A percentile compares a stretch with the other conserved stretches of the same genome.
Evolutionary conservation across 495 filamentous ascomycete genomes (phyloP).

Genomic region (Sporormia fimetaria): DNA sequence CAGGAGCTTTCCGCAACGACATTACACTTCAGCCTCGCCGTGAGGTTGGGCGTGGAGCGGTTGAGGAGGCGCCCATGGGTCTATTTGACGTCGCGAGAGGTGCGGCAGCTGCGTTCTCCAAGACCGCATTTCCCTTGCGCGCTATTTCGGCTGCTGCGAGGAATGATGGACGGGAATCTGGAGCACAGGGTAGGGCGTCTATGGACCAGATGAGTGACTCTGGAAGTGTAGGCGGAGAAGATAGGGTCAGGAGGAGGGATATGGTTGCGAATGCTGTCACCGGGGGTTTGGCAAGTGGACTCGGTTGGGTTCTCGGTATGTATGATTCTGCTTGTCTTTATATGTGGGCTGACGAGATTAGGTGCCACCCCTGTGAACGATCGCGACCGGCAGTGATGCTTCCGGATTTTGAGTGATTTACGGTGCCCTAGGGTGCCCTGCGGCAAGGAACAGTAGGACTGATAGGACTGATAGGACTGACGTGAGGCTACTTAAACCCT

Average conservation of each 20-base stretch:
- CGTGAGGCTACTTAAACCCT: too few relatives aligned
- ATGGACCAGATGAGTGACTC: conserved; percentile 20
- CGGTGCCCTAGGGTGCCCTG: too few relatives aligned
- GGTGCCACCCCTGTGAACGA: conserved; percentile 13
- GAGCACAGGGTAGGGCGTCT: conserved; percentile 2
- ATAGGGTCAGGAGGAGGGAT: conserved; percentile 35
- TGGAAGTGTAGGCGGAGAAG: conserved; percentile 23
- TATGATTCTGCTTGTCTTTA: background rate
- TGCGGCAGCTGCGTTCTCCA: conserved; percentile 62
- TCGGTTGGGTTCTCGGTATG: conserved; percentile 36
- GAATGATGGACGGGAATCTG: conserved; percentile 1
- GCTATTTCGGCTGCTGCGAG: conserved; percentile 6
- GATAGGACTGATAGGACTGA: too few relatives aligned
- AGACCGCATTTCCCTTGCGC: conserved; percentile 48
- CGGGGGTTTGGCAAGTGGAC: conserved; percentile 31
- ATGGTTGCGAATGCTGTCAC: conserved; percentile 34
- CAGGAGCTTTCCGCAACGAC: conserved; percentile 49
- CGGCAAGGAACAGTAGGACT: too few relatives aligned
- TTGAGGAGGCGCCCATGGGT: conserved; percentile 77
- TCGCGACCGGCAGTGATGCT: too few relatives aligned
- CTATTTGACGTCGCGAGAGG: conserved; percentile 85
- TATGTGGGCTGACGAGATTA: background rate
- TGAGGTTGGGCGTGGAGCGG: conserved; percentile 29
- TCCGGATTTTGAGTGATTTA: too few relatives aligned
- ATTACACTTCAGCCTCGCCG: conserved; percentile 29